Evolutionary conservation across 495 filamentous ascomycete genomes (phyloP).

Genomic region (Aspergillus olivimuriae): DNA sequence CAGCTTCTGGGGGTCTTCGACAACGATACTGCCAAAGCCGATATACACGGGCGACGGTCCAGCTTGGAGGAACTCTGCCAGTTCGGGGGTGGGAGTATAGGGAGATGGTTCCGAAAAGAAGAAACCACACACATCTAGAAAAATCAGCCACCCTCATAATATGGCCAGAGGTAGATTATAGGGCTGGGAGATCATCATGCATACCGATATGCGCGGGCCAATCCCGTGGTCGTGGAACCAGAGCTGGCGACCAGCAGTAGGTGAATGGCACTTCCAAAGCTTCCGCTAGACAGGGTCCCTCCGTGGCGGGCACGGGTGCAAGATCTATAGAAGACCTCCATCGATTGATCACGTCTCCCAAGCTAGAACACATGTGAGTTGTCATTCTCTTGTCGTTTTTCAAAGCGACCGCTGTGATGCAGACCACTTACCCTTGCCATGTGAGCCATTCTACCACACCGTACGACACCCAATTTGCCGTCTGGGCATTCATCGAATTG

Average conservation of each 20-base stretch:
- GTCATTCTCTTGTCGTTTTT: not conserved
- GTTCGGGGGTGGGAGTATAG: conserved; percentile 40
- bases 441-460: conserved; percentile 52
- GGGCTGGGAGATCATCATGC: not conserved
- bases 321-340: conserved; percentile 42
- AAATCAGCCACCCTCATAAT: not conserved
- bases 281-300: conserved; percentile 19
- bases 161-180: not conserved
- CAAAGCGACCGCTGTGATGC: not conserved
- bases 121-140: conserved; percentile 47
- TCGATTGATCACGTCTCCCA: conserved; percentile 50
- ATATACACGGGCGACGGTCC: conserved; percentile 54
- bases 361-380: conserved; percentile 12
- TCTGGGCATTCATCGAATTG: conserved; percentile 29
- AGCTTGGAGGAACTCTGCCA: conserved; percentile 39
- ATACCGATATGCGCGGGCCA: conserved; percentile 48
- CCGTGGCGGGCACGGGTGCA: conserved; percentile 31
- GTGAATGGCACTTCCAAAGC: conserved; percentile 50
- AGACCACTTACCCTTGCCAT: conserved; percentile 47
- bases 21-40: conserved; percentile 58
- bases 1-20: conserved; percentile 47
- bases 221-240: conserved; percentile 52
- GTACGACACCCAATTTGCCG: conserved; percentile 51
- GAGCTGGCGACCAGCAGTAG: conserved; percentile 53
- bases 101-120: conserved; percentile 43